Percentiles rank a stretch among this genome's conserved stretches.
Conservation (phyloP, 306 rosid genomes). For the Glycine latifolia region DNA sequence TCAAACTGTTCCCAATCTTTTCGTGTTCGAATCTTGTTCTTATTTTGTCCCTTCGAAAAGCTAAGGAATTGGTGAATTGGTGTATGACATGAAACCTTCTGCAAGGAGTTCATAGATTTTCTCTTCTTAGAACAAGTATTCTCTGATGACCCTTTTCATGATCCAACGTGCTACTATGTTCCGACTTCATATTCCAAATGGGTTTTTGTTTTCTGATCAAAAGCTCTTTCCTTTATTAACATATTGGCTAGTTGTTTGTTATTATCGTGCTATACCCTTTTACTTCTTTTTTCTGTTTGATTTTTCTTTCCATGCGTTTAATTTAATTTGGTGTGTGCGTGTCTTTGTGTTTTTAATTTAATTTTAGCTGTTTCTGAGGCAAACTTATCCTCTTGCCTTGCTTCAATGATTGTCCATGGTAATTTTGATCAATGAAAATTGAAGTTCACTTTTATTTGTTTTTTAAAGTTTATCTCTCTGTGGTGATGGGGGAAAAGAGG, state of each 20-base stretch:
- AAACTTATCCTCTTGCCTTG: constrained; percentile 28
- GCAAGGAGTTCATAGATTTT: constrained; percentile 22
- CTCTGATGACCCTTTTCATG: constrained; percentile 11
- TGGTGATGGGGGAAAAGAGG: not conserved
- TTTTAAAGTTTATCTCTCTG: constrained; percentile 11
- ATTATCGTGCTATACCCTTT: not conserved
- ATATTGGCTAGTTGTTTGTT: not conserved
- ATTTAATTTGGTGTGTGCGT: constrained; percentile 7
- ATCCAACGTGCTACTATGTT: constrained; percentile 16
- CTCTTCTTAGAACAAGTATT: constrained; percentile 41
- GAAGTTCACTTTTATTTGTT: not conserved
- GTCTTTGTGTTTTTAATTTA: not conserved
- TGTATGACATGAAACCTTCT: constrained; percentile 17
- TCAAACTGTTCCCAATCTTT: constrained; percentile 20
- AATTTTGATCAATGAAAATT: constrained; percentile 18
- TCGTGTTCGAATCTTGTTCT: constrained; percentile 42
- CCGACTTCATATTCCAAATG: constrained; percentile 10
- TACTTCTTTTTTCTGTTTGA: no score
- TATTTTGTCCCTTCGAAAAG: not conserved
- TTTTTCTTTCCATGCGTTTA: not conserved
- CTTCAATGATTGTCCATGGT: not conserved
- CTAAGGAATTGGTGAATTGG: constrained; percentile 25
- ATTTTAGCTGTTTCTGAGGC: constrained; percentile 18
- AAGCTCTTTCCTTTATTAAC: constrained; percentile 23
- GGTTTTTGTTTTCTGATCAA: constrained; percentile 39